Conservation (phyloP, 2,329 filamentous ascomycete species). For the Trichoderma koningii region DNA sequence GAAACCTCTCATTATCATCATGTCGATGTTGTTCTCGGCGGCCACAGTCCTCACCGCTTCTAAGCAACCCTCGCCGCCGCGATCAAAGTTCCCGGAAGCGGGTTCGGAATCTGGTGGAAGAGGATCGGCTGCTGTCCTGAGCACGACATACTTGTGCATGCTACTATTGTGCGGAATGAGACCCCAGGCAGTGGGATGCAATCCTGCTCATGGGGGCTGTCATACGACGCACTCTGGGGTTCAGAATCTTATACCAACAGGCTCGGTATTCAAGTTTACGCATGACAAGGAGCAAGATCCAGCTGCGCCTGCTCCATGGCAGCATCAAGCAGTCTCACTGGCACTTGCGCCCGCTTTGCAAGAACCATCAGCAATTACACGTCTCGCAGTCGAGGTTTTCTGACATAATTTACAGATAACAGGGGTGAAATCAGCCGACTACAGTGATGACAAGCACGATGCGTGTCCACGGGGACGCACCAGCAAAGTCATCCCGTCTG, state of each 20-base stretch:
- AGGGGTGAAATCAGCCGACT: neutral
- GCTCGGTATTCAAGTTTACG: neutral
- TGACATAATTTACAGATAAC: neutral
- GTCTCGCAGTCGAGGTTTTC: neutral
- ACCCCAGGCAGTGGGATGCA: neutral
- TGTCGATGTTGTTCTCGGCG: neutral
- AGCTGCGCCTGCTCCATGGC: neutral
- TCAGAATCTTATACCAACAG: neutral
- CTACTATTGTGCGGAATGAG: conserved; percentile 1
- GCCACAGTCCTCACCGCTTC: conserved; percentile 9
- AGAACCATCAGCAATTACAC: neutral
- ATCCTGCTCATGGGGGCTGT: neutral
- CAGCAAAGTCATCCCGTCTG: neutral
- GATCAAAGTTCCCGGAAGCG: conserved; percentile 6
- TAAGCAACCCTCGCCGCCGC: neutral
- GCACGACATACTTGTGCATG: conserved; percentile 13
- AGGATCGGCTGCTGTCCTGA: conserved; percentile 16
- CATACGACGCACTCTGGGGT: neutral
- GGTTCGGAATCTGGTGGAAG: conserved; percentile 19
- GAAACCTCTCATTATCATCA: neutral
- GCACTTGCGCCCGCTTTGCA: conserved; percentile 5
- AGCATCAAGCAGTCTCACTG: neutral
- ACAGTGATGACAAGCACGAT: no score
- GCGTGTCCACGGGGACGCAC: neutral
- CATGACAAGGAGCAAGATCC: neutral